These are phyloP conservation scores for Fraxinus americana DNA, from an alignment of 257 asterid genomes.

Conservation along the genomic window DNA sequence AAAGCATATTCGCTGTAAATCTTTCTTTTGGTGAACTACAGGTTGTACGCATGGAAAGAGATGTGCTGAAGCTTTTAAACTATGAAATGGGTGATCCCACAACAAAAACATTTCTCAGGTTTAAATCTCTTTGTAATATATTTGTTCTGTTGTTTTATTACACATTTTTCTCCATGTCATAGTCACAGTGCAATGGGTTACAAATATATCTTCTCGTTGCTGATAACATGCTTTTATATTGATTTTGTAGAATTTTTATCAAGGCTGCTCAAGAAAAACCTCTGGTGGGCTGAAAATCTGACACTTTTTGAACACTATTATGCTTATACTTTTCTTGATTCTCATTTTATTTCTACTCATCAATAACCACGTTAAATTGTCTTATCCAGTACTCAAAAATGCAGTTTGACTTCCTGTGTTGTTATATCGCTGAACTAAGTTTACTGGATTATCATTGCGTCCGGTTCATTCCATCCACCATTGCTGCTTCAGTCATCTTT, in stretches of 20 bases:
- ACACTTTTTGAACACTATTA: slow-evolving; percentile 2
- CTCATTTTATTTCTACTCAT: not conserved
- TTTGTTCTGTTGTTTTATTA: not conserved
- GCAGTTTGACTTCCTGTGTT: slow-evolving; percentile 60
- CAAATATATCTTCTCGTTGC: not conserved
- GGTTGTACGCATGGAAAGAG: slow-evolving; percentile 72
- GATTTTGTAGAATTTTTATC: slow-evolving; percentile 63
- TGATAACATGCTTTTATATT: slow-evolving; percentile 19
- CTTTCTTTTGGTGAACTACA: slow-evolving; percentile 23
- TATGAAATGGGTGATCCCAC: slow-evolving; percentile 77
- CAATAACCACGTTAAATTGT: slow-evolving; percentile 9
- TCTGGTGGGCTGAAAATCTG: slow-evolving; percentile 39
- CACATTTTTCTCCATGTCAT: not conserved
- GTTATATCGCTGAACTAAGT: slow-evolving; percentile 81
- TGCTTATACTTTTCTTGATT: slow-evolving; percentile 8
- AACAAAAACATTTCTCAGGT: slow-evolving; percentile 80
- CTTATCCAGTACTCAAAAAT: slow-evolving; percentile 48
- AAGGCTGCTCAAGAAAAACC: slow-evolving; percentile 57
- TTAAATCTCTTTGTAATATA: not conserved
- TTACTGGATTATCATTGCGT: slow-evolving; percentile 64
- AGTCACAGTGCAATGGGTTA: not conserved
- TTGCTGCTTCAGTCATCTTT: slow-evolving; percentile 89
- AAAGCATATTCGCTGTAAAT: slow-evolving; percentile 5
- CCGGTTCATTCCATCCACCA: slow-evolving; percentile 66
- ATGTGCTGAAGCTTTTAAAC: slow-evolving; percentile 59